Conservation (phyloP, 306 rosid species). For the Herpetospermum pedunculosum region DNA sequence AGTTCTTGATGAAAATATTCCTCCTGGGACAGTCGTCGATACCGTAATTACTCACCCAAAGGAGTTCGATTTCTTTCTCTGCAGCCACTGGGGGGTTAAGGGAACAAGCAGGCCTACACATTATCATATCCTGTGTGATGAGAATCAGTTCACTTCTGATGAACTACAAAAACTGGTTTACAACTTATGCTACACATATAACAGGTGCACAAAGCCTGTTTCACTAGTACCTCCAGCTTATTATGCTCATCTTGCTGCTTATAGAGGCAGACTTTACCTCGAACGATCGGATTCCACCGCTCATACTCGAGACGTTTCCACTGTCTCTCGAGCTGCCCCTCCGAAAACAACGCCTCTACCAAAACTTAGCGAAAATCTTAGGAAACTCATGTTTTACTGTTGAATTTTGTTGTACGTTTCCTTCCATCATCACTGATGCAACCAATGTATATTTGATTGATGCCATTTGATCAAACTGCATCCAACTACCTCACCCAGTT, state of each 20-base stretch:
- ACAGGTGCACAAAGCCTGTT: slow-evolving; percentile 90
- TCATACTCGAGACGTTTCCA: slow-evolving; percentile 24
- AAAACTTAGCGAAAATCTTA: slow-evolving; percentile 73
- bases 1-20: slow-evolving; percentile 51
- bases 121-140: slow-evolving; percentile 88
- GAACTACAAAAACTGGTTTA: slow-evolving; percentile 84
- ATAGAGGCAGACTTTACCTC: slow-evolving; percentile 91
- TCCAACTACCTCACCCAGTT: not conserved
- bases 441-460: not conserved
- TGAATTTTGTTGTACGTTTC: slow-evolving; percentile 15
- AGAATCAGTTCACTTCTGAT: slow-evolving; percentile 78
- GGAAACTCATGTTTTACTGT: slow-evolving; percentile 93
- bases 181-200: slow-evolving; percentile 79
- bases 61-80: slow-evolving; percentile 88
- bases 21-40: slow-evolving; percentile 96
- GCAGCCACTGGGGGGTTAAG: slow-evolving; percentile 95
- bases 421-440: not conserved
- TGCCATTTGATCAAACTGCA: not conserved
- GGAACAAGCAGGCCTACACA: slow-evolving; percentile 98
- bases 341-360: slow-evolving; percentile 73
- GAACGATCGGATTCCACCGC: slow-evolving; percentile 56
- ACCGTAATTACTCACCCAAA: slow-evolving; percentile 85
- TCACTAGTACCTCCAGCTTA: slow-evolving; percentile 97
- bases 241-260: slow-evolving; percentile 96
- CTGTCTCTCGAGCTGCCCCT: slow-evolving; percentile 69